Conservation (phyloP, 2,329 filamentous ascomycete genomes). For the Stagonosporopsis chrysanthemi region DNA sequence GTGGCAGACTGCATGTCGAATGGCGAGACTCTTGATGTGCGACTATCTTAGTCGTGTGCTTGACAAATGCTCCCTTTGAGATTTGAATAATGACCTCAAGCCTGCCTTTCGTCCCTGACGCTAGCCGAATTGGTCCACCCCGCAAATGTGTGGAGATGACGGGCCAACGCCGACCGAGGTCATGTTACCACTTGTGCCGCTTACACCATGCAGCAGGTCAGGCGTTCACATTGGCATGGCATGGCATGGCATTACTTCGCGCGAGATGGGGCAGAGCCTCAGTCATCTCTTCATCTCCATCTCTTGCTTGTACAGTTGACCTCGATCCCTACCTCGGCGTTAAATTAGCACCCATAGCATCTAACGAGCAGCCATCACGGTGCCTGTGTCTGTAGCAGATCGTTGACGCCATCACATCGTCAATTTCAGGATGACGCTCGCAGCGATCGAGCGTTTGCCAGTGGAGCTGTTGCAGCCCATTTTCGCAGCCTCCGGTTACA, state of each 20-base stretch:
- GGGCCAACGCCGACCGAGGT: slow-evolving; percentile 16
- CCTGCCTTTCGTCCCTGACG: slow-evolving; percentile 3
- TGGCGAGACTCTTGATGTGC: not conserved
- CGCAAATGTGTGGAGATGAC: slow-evolving; percentile 11
- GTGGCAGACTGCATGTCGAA: not conserved
- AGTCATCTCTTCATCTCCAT: not conserved
- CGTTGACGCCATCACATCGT: slow-evolving; percentile 7
- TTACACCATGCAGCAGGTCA: slow-evolving; percentile 8
- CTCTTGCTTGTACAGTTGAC: not conserved
- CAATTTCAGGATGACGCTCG: slow-evolving; percentile 19
- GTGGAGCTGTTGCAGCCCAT: slow-evolving; percentile 61
- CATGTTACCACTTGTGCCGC: slow-evolving; percentile 9
- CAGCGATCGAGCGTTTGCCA: slow-evolving; percentile 56
- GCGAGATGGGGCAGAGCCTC: slow-evolving; percentile 1
- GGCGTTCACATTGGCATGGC: slow-evolving; percentile 9
- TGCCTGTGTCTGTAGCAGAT: not conserved
- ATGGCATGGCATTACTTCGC: slow-evolving; percentile 17
- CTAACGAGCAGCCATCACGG: slow-evolving; percentile 2
- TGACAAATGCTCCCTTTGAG: too few relatives aligned
- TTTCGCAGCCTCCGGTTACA: slow-evolving; percentile 56
- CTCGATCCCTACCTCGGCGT: not conserved
- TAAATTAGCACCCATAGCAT: not conserved
- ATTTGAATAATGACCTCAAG: too few relatives aligned
- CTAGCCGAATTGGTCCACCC: not conserved
- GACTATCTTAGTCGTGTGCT: not conserved